phyloP scores from a whole-genome alignment of 768 basidiomycete species.

The Serpula lacrymans region DNA sequence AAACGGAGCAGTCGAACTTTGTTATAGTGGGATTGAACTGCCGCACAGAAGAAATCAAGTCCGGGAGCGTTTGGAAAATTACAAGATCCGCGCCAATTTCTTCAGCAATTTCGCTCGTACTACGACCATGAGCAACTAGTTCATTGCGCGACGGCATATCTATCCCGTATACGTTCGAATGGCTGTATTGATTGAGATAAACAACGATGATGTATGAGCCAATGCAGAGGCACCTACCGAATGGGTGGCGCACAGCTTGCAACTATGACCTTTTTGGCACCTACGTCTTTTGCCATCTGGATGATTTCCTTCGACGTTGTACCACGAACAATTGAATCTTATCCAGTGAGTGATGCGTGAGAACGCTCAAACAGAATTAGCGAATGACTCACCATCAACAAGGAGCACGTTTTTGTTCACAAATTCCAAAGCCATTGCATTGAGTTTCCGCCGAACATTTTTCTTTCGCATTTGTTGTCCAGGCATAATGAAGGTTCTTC shows the following conservation, averaged over 20 bases:
- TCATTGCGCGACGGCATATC: constrained; percentile 98
- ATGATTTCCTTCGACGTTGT: constrained; percentile 99
- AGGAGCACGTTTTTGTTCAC: constrained; percentile 87
- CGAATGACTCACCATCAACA: constrained; percentile 73
- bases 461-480: constrained; percentile 96
- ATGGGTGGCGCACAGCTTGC: constrained; percentile 98
- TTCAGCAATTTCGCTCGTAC: constrained; percentile 64
- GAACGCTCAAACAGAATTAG: not conserved
- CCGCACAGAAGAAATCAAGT: constrained; percentile 82
- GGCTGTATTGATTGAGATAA: constrained; percentile 38
- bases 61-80: constrained; percentile 90
- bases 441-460: constrained; percentile 93
- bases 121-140: constrained; percentile 82
- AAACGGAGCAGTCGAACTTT: constrained; percentile 94
- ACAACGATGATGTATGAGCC: constrained; percentile 3
- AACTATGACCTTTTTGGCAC: constrained; percentile 92
- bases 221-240: constrained; percentile 43
- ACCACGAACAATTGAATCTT: constrained; percentile 97
- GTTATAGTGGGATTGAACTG: constrained; percentile 76
- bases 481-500: constrained; percentile 99
- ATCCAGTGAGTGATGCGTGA: not conserved
- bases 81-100: constrained; percentile 93
- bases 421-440: constrained; percentile 99
- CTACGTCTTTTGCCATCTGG: constrained; percentile 99
- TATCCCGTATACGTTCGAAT: constrained; percentile 97